phyloP scores from a whole-genome alignment of 495 filamentous ascomycete species.

The Hamigera avellanea region DNA sequence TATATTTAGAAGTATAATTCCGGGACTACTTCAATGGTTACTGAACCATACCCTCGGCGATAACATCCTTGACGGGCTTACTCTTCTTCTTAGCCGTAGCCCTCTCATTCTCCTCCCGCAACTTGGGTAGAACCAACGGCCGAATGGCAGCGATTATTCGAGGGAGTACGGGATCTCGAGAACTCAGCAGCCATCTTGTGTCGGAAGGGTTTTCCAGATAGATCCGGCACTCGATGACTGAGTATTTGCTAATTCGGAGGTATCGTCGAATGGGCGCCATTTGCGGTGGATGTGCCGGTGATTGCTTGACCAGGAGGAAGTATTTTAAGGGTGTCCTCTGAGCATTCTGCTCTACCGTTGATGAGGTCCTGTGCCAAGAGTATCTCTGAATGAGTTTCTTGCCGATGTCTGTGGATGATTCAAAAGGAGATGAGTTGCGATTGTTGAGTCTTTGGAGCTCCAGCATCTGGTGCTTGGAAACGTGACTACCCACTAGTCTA shows the following conservation, averaged over 20 bases:
- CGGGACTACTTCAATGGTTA: neutral
- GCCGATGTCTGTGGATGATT: too few relatives aligned
- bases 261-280: constrained; percentile 83
- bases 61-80: constrained; percentile 77
- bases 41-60: constrained; percentile 60
- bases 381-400: constrained; percentile 3
- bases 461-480: too few relatives aligned
- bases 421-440: too few relatives aligned
- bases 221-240: constrained; percentile 87
- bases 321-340: too few relatives aligned
- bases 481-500: too few relatives aligned
- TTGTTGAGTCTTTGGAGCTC: too few relatives aligned
- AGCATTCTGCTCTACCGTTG: too few relatives aligned
- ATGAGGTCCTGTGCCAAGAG: too few relatives aligned
- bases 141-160: constrained; percentile 74
- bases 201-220: constrained; percentile 87
- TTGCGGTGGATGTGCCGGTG: too few relatives aligned
- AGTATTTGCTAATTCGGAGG: constrained; percentile 74
- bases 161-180: constrained; percentile 59
- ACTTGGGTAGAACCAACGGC: constrained; percentile 76
- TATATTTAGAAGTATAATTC: too few relatives aligned
- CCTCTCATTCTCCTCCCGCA: constrained; percentile 75
- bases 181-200: constrained; percentile 65
- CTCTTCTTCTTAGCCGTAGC: constrained; percentile 46
- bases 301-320: too few relatives aligned